These are phyloP conservation scores for Calonectria montana DNA, from an alignment of 2,329 filamentous ascomycete genomes.

Conservation along the genomic window DNA sequence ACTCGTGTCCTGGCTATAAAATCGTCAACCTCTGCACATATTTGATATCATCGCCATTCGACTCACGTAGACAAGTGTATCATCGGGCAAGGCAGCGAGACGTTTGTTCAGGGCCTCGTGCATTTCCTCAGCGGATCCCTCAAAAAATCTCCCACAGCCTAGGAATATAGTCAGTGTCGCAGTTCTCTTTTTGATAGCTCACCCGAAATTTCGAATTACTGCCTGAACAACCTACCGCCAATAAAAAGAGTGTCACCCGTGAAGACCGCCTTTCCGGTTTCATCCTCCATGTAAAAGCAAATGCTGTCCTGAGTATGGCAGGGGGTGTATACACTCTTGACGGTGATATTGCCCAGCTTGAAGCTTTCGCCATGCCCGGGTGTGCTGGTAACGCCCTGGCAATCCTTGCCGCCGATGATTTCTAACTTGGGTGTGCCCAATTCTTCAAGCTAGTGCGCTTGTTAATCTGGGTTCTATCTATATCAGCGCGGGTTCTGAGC, in stretches of 20 bases:
- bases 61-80: constrained; percentile 90
- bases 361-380: constrained; percentile 82
- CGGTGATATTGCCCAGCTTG: constrained; percentile 83
- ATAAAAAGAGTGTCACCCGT: constrained; percentile 98
- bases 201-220: background rate
- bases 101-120: constrained; percentile 90
- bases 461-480: background rate
- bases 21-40: constrained; percentile 13
- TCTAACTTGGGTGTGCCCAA: constrained; percentile 72
- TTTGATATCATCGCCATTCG: background rate
- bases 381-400: constrained; percentile 81
- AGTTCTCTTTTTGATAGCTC: background rate
- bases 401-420: constrained; percentile 90
- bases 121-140: constrained; percentile 92
- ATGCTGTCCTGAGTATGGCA: constrained; percentile 99
- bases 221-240: constrained; percentile 69
- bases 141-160: constrained; percentile 97
- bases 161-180: constrained; percentile 13
- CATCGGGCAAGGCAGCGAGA: constrained; percentile 82
- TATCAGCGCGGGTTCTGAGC: background rate
- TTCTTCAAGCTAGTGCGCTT: constrained; percentile 47
- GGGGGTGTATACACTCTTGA: constrained; percentile 92
- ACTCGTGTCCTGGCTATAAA: constrained; percentile 88
- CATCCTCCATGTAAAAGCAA: constrained; percentile 92
- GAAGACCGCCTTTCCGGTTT: constrained; percentile 81